Percentiles rank a stretch among this genome's conserved stretches.
Conservation (phyloP, 192 early-diverging fungal genomes). For the Tieghemiomyces parasiticus region DNA sequence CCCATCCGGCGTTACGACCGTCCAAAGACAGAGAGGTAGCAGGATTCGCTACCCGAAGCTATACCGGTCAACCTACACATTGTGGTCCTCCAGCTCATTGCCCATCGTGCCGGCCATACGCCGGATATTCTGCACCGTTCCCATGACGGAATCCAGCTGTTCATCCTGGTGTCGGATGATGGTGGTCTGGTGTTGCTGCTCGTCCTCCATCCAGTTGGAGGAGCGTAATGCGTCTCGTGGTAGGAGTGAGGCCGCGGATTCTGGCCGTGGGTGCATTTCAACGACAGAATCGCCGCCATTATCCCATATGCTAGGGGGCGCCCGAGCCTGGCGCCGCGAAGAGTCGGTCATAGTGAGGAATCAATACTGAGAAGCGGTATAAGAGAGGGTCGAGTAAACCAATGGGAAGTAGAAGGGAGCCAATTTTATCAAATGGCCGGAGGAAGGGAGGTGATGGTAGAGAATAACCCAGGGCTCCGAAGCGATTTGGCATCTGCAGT, state of each 20-base stretch:
- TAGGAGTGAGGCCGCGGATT: background rate
- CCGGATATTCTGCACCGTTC: conserved; percentile 10
- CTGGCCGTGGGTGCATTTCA: background rate
- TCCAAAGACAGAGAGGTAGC: background rate
- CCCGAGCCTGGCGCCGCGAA: no score
- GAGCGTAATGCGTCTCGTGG: no score
- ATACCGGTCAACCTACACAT: background rate
- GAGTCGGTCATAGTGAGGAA: no score
- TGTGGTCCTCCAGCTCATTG: conserved; percentile 10
- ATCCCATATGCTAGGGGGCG: no score
- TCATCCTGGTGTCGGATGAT: conserved; percentile 7
- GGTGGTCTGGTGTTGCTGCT: conserved; percentile 7
- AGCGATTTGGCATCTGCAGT: no score
- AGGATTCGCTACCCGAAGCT: background rate
- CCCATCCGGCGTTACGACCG: no score
- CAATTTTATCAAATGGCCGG: no score
- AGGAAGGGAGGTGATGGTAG: no score
- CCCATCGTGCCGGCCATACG: conserved; percentile 9
- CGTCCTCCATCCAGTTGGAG: conserved; percentile 7
- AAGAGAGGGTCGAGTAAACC: no score
- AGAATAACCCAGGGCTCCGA: no score
- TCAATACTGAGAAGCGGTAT: no score
- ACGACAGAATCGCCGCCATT: background rate
- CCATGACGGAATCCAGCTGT: conserved; percentile 6
- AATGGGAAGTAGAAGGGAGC: no score